Base-by-base conservation (phyloP, 305 asterid genomes). In the Withania somnifera region DNA sequence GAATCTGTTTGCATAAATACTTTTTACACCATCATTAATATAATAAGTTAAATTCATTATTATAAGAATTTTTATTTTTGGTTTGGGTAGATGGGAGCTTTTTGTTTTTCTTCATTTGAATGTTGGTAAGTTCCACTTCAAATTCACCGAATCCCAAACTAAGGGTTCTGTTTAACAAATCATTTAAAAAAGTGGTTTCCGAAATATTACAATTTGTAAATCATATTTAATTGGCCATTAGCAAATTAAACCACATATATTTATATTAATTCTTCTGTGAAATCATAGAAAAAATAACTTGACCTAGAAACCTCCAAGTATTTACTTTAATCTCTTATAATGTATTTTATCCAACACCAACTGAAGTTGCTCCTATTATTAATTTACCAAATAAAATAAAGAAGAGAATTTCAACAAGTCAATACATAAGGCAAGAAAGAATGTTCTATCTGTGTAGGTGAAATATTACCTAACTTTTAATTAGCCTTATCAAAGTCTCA, bases 181-280 rank as follows among this genome's bases (percentile, higher is more conserved):
- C n/a, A n/a, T n/a, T n/a, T n/a, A 24, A 45, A 17, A 66, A 77
- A 54, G n/a, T 11, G 52, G 85, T 84, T 83, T 87, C 90, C 86
- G 87, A 84, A 85, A 82, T 85, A 19, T 80, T 86, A 57, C 88
- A 85, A 84, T 63, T 77, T 80, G 83, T 38, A 11, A 11, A 40
- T 56, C 54, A 77, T 42, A 22, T 9, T 73, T 78, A 75, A 67
- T 13, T 83, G 42, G 69, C 57, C 28, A 52, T 24, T 13, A 42
- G 8, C 15, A 61, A 32, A 28, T 7, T 6, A 7, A 63, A 82
- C 30, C 57, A 32, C 45, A 47, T 47, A 71, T 38, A 38, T 36
- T 4, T 4, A 3, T 36, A 36, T 6, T 34, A 34, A n/a, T n/a
- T n/a, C n/a, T n/a, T n/a, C n/a, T 36, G 40, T 20, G 52, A 26